These are phyloP conservation scores for Carnegiea gigantea DNA, from an alignment of 179 eudicot species.

Conservation along the genomic window DNA sequence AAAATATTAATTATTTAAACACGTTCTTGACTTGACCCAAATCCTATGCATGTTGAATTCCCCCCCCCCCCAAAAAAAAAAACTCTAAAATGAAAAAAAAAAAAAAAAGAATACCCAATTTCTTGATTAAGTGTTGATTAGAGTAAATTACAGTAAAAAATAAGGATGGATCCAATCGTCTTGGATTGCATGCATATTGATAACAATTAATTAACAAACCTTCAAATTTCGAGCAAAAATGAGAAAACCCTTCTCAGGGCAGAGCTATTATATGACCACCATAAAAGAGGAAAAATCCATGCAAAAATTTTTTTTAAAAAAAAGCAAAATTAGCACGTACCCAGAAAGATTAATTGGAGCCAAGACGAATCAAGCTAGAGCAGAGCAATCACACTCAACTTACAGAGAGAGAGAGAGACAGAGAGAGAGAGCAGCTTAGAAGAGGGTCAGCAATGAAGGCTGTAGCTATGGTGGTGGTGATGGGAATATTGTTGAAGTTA, in stretches of 20 bases:
- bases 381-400: neutral
- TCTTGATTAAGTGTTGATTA: too few relatives aligned
- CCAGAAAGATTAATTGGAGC: neutral
- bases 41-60: neutral
- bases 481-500: too few relatives aligned
- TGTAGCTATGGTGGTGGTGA: neutral
- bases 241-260: neutral
- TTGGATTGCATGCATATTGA: too few relatives aligned
- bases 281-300: neutral
- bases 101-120: too few relatives aligned
- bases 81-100: too few relatives aligned
- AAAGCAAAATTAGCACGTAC: conserved; percentile 5
- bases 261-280: neutral
- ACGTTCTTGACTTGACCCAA: too few relatives aligned
- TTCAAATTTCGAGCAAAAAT: neutral
- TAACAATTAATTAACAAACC: neutral
- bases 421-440: conserved; percentile 1
- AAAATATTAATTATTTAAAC: neutral
- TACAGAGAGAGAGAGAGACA: conserved; percentile 1
- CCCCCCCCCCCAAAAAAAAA: too few relatives aligned
- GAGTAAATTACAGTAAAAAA: too few relatives aligned
- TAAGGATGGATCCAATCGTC: too few relatives aligned
- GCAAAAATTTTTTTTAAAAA: neutral
- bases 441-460: neutral
- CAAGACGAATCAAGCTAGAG: neutral